Base-by-base conservation (phyloP, 1,139 yeast species). In the Geotrichum phurueaensis region DNA sequence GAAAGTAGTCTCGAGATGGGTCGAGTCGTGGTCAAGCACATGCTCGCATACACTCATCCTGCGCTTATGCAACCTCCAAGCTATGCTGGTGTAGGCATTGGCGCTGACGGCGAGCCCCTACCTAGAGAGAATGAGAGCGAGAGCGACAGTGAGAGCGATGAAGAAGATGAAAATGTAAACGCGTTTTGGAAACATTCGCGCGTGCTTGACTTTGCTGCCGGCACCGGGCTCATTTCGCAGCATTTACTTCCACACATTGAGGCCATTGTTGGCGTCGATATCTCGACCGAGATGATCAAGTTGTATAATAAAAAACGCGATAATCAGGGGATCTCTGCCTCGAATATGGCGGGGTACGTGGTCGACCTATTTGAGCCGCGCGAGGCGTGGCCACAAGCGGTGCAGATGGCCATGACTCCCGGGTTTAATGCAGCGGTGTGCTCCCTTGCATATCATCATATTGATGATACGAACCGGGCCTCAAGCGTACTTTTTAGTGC, bases 1-100 rank as follows among this genome's bases (percentile, higher is more conserved):
- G 62, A 56, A n/a, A 31, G 36, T 23, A 78, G 64, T 72, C 76
- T 57, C 82, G 79, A 69, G 81, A 78, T 58, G 72, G 84, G 68
- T 78, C 48, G 56, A 22, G 60, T 52, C 4, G 58, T 64, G 7
- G 59, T 60, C 5, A 58, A 56, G 7, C 57, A 58, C 27, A 57
- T 64, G 22, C 57, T 63, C 2, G 58, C 57, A 56, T 60, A 56
- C 54, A 53, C 47, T 12, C 61, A 56, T 27, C 49, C 23, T 39
- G 31, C 36, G 6, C 60, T 48, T 33, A 31, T 2, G 39, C 48
- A 23, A 23, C 43, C 15, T 10, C 29, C 20, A 22, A 18, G 27
- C 6, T 53, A 39, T 47, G 48, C 45, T 29, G 53, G 23, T 7
- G 39, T 51, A 5, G 31, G 23, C 31, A 31, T 23, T 31, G 20